Percentiles rank a stretch among this genome's conserved stretches.
These are phyloP conservation scores for Pythium plurisporium DNA, from an alignment of 352 stramenopile species.

Conservation along the genomic window DNA sequence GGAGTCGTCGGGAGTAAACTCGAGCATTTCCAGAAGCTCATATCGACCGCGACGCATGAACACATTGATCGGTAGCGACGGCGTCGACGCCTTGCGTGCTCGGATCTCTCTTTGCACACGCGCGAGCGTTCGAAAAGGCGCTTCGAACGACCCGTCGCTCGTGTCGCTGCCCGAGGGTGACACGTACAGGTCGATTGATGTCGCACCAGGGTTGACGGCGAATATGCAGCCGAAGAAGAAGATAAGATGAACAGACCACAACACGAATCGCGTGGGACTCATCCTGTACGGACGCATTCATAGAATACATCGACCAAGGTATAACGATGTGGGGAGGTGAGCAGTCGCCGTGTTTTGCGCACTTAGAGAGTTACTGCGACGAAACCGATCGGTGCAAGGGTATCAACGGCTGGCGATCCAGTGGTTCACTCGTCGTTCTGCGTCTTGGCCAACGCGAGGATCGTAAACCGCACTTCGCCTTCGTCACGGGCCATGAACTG, in stretches of 20 bases:
- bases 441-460: constrained; percentile 88
- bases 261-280: too few relatives aligned
- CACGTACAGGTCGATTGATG: constrained; percentile 48
- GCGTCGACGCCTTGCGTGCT: constrained; percentile 19
- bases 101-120: constrained; percentile 40
- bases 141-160: constrained; percentile 39
- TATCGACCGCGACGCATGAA: constrained; percentile 55
- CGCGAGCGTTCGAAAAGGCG: constrained; percentile 49
- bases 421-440: constrained; percentile 20
- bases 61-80: constrained; percentile 43
- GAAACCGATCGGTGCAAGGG: too few relatives aligned
- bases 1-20: constrained; percentile 44
- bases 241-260: too few relatives aligned
- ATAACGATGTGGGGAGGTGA: too few relatives aligned
- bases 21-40: constrained; percentile 43
- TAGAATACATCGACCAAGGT: too few relatives aligned
- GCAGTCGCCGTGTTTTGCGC: too few relatives aligned
- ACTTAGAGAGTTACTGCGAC: too few relatives aligned
- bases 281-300: too few relatives aligned
- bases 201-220: neutral
- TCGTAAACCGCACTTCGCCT: constrained; percentile 94
- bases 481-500: constrained; percentile 94
- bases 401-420: too few relatives aligned
- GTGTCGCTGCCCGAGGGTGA: constrained; percentile 39
- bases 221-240: neutral